A percentile compares a stretch with the other conserved stretches of the same genome.
phyloP scores from a whole-genome alignment of 495 filamentous ascomycete genomes.

The Neurospora sublineolata region DNA sequence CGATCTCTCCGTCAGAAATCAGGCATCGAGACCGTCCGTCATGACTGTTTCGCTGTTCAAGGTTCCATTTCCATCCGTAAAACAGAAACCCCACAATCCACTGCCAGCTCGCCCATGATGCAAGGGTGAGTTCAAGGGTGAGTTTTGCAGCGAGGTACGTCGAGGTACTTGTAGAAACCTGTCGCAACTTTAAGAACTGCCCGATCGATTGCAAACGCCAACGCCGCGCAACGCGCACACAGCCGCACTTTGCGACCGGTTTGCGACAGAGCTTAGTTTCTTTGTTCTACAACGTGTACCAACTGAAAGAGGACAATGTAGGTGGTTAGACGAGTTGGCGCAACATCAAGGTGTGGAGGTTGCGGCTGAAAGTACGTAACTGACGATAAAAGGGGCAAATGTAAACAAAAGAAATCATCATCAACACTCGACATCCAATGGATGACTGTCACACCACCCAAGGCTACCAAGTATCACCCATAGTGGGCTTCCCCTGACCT shows the following conservation, averaged over 20 bases:
- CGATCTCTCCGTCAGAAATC: background rate
- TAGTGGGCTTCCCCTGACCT: background rate
- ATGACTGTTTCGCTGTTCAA: background rate
- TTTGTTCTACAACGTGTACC: background rate
- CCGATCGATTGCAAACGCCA: background rate
- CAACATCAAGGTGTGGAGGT: background rate
- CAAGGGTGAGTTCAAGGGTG: slow-evolving; percentile 1
- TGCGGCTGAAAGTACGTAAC: background rate
- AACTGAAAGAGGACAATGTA: background rate
- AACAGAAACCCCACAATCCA: background rate
- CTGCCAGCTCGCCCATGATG: background rate
- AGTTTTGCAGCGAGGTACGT: slow-evolving; percentile 1
- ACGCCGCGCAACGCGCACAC: background rate
- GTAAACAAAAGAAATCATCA: background rate
- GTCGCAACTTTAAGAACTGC: background rate
- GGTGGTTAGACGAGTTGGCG: background rate
- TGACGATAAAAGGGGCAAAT: background rate
- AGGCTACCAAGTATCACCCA: background rate
- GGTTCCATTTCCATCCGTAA: background rate
- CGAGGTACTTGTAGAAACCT: slow-evolving; percentile 5
- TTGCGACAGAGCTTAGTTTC: background rate
- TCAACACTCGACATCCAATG: background rate
- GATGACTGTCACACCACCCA: background rate
- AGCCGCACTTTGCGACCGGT: background rate
- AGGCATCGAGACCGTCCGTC: slow-evolving; percentile 2